phyloP scores from a whole-genome alignment of 305 asterid species.

The Lippia alba region DNA sequence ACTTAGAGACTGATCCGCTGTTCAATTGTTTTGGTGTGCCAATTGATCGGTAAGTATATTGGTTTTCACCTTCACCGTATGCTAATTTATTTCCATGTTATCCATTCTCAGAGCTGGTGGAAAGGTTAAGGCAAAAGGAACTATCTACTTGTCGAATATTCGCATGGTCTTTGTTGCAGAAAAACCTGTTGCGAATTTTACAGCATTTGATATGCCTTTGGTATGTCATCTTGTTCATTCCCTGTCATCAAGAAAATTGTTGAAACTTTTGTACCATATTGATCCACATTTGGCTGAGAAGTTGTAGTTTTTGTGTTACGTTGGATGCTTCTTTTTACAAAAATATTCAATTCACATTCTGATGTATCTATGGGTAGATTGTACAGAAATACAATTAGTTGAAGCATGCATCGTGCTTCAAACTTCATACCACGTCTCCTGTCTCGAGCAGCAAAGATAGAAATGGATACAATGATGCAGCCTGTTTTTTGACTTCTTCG shows the following conservation, averaged over 20 bases:
- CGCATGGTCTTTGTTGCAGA: constrained; percentile 93
- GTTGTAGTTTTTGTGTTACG: too few species aligned
- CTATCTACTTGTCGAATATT: constrained; percentile 81
- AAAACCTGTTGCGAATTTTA: constrained; percentile 65
- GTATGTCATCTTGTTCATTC: constrained; percentile 48
- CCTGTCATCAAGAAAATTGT: not conserved
- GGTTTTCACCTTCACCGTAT: not conserved
- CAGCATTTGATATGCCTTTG: constrained; percentile 92
- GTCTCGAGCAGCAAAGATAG: too few species aligned
- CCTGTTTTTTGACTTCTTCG: too few species aligned
- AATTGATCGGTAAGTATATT: constrained; percentile 5
- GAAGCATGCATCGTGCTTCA: not conserved
- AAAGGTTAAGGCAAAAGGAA: constrained; percentile 81
- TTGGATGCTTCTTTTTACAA: too few species aligned
- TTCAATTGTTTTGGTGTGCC: constrained; percentile 8
- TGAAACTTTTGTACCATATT: too few species aligned
- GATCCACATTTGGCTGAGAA: too few species aligned
- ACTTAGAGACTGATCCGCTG: not conserved
- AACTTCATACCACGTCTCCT: too few species aligned
- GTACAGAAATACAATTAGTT: too few species aligned
- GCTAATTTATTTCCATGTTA: constrained; percentile 11
- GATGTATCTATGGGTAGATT: too few species aligned
- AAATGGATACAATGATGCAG: too few species aligned
- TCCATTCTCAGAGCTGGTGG: constrained; percentile 65
- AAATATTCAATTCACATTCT: too few species aligned